phyloP scores from a whole-genome alignment of 768 basidiomycete genomes.

The Amanita brunnescens region DNA sequence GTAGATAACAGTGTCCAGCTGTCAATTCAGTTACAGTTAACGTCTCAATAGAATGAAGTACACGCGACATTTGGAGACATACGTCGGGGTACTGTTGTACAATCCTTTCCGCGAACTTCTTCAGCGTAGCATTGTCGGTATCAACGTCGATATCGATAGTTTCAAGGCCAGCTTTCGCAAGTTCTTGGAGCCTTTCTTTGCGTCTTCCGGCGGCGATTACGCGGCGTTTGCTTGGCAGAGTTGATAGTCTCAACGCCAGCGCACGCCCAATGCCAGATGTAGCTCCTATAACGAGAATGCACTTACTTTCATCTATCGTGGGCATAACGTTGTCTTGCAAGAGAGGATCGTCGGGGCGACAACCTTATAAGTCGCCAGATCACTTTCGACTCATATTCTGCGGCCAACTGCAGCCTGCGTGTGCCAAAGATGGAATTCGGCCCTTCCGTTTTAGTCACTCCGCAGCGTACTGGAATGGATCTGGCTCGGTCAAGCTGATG shows the following conservation, averaged over 20 bases:
- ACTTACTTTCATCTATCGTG: conserved; percentile 37
- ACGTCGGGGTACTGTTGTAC: conserved; percentile 20
- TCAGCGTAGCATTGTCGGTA: conserved; percentile 27
- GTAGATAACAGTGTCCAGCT: too few species aligned
- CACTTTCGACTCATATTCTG: too few species aligned
- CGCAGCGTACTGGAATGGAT: too few species aligned
- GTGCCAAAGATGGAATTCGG: too few species aligned
- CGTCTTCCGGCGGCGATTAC: conserved; percentile 46
- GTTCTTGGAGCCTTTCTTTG: conserved; percentile 42
- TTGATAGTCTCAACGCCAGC: conserved; percentile 40
- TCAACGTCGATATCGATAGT: conserved; percentile 37
- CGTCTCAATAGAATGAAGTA: too few species aligned
- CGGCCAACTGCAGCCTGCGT: too few species aligned
- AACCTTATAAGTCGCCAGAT: too few species aligned
- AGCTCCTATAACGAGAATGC: conserved; percentile 47
- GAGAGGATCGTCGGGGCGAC: too few species aligned
- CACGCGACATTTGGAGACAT: too few species aligned
- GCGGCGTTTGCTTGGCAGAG: conserved; percentile 36
- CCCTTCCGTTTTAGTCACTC: too few species aligned
- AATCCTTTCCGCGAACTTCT: conserved; percentile 31
- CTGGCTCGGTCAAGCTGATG: too few species aligned
- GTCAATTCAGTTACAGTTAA: too few species aligned
- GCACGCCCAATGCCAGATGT: conserved; percentile 52
- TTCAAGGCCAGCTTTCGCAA: conserved; percentile 32
- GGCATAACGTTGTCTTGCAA: conserved; percentile 14